phyloP scores from a whole-genome alignment of 164 flowering plant species.

The Liquidambar formosana region DNA sequence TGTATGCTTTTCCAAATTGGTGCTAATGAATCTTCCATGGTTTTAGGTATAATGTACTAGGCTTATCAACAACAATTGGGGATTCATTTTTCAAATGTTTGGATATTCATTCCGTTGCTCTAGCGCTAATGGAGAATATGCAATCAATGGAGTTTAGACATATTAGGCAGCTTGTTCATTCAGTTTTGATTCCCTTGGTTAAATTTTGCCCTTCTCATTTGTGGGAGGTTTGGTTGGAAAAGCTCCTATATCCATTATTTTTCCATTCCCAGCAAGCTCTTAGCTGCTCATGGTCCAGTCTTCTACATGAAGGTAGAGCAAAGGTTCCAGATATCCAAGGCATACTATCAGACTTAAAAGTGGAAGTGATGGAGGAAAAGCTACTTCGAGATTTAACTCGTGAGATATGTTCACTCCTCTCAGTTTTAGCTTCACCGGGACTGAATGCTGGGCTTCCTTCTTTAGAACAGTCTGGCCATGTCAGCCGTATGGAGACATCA shows the following conservation, averaged over 20 bases:
- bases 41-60: slow-evolving; percentile 85
- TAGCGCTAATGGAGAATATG: slow-evolving; percentile 81
- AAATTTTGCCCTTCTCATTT: slow-evolving; percentile 73
- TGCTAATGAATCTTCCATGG: slow-evolving; percentile 13
- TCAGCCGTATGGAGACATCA: slow-evolving; percentile 51
- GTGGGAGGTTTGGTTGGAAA: slow-evolving; percentile 84
- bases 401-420: slow-evolving; percentile 73
- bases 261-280: slow-evolving; percentile 67
- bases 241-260: slow-evolving; percentile 75
- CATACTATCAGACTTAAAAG: slow-evolving; percentile 63
- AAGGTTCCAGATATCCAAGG: slow-evolving; percentile 77
- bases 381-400: slow-evolving; percentile 85
- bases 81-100: slow-evolving; percentile 72
- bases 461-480: slow-evolving; percentile 69
- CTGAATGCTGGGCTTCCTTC: slow-evolving; percentile 73
- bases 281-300: slow-evolving; percentile 78
- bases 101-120: slow-evolving; percentile 49
- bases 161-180: slow-evolving; percentile 80
- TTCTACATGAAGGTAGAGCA: slow-evolving; percentile 84
- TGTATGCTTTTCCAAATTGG: slow-evolving; percentile 2
- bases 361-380: slow-evolving; percentile 98
- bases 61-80: slow-evolving; percentile 79
- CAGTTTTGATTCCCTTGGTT: slow-evolving; percentile 61
- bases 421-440: slow-evolving; percentile 71
- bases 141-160: slow-evolving; percentile 96